These are phyloP conservation scores for Populus hybrid DNA, from an alignment of 441 rosid species.

Conservation along the genomic window DNA sequence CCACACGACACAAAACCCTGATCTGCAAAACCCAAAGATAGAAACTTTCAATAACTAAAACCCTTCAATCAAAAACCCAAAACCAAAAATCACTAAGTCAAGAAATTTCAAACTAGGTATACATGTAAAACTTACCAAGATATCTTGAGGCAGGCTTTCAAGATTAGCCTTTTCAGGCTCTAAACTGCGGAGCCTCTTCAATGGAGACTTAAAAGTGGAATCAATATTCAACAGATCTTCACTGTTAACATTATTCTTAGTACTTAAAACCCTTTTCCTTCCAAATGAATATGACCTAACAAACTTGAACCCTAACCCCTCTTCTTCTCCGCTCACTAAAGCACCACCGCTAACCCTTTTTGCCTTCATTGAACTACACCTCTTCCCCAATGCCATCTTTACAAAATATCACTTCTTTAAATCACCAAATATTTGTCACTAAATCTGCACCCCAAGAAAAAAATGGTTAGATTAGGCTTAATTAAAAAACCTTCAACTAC, in stretches of 20 bases:
- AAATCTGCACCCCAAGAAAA: constrained; percentile 9
- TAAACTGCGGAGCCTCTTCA: constrained; percentile 53
- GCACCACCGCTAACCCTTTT: constrained; percentile 16
- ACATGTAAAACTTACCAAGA: constrained; percentile 49
- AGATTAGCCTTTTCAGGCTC: constrained; percentile 38
- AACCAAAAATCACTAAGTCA: not conserved
- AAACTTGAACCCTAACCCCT: constrained; percentile 37
- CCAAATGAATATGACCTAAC: constrained; percentile 55
- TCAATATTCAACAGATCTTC: constrained; percentile 7
- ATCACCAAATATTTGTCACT: not conserved
- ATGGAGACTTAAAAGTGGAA: constrained; percentile 17
- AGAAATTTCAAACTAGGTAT: not conserved
- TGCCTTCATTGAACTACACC: constrained; percentile 34
- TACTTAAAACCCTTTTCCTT: constrained; percentile 64
- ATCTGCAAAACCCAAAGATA: constrained; percentile 39
- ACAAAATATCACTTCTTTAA: not conserved
- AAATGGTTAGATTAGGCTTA: not conserved
- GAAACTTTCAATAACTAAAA: not conserved
- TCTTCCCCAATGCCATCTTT: constrained; percentile 41
- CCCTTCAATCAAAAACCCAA: not conserved
- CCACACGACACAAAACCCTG: constrained; percentile 60
- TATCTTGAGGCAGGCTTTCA: constrained; percentile 69
- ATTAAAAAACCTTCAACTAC: not conserved
- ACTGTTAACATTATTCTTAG: constrained; percentile 22
- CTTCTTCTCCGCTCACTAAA: constrained; percentile 18